These are phyloP conservation scores for Pinus albicaulis DNA, from an alignment of 75 land plant species.

Conservation along the genomic window DNA sequence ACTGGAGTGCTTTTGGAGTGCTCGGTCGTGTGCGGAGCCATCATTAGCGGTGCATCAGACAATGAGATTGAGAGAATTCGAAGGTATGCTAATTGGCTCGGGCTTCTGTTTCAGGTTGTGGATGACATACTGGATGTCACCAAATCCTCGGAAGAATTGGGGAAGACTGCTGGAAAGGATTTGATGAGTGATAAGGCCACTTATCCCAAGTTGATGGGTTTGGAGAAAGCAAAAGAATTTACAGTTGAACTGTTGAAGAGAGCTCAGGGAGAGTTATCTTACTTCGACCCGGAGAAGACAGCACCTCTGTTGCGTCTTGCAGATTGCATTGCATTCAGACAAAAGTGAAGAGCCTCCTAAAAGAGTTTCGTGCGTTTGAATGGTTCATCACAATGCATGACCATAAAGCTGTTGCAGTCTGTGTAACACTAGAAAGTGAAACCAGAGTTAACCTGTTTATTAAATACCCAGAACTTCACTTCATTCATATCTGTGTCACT, in stretches of 20 bases:
- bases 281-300: conserved; percentile 58
- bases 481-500: too few relatives aligned
- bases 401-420: too few relatives aligned
- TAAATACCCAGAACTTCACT: too few relatives aligned
- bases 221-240: conserved; percentile 68
- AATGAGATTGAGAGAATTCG: conserved; percentile 50
- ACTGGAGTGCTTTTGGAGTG: conserved; percentile 48
- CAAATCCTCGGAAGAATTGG: conserved; percentile 31
- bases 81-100: conserved; percentile 40
- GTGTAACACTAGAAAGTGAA: too few relatives aligned
- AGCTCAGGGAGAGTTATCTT: conserved; percentile 51
- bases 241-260: conserved; percentile 48
- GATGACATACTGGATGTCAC: conserved; percentile 48
- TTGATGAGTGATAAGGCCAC: conserved; percentile 76
- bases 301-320: conserved; percentile 77
- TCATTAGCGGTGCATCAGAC: conserved; percentile 59
- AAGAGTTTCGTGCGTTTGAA: too few relatives aligned
- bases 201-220: conserved; percentile 77
- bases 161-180: conserved; percentile 74
- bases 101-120: conserved; percentile 45
- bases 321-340: conserved; percentile 53
- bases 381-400: too few relatives aligned
- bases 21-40: conserved; percentile 61
- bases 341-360: conserved; percentile 11
- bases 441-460: too few relatives aligned